These are phyloP conservation scores for Bromus sterilis DNA, from an alignment of 176 grass and related monocot genomes.

Conservation along the genomic window DNA sequence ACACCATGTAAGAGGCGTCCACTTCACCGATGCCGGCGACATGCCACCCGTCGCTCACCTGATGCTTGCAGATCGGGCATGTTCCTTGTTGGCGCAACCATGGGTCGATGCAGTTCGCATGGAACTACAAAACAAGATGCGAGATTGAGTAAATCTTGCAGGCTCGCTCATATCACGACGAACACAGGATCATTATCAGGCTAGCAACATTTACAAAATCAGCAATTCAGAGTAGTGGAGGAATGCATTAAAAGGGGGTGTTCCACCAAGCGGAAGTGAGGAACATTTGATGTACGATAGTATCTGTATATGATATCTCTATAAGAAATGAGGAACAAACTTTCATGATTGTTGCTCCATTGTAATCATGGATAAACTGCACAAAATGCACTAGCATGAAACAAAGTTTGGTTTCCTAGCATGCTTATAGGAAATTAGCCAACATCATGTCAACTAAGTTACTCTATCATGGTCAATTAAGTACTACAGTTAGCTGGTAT, in stretches of 20 bases:
- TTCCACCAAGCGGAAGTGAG: background rate
- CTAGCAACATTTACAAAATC: background rate
- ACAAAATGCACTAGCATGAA: background rate
- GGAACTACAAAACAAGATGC: slow-evolving; percentile 51
- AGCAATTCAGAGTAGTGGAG: background rate
- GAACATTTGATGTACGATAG: background rate
- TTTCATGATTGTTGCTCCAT: background rate
- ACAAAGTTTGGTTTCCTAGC: background rate
- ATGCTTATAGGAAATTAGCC: background rate
- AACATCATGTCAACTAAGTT: background rate
- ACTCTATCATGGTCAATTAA: background rate
- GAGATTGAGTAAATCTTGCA: background rate
- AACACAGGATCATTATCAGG: background rate
- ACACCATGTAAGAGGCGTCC: slow-evolving; percentile 73
- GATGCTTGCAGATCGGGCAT: slow-evolving; percentile 93
- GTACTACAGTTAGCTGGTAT: background rate
- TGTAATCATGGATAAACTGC: background rate
- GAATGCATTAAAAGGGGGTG: background rate
- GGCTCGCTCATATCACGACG: background rate
- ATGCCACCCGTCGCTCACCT: slow-evolving; percentile 49
- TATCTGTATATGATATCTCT: background rate
- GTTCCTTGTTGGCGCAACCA: slow-evolving; percentile 95
- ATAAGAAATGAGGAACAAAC: background rate
- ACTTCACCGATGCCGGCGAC: slow-evolving; percentile 17
- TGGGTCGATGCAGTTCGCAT: slow-evolving; percentile 85